A percentile compares a stretch with the other conserved stretches of the same genome.
phyloP scores from a whole-genome alignment of 1,139 yeast genomes.

The Geotrichum australiense region DNA sequence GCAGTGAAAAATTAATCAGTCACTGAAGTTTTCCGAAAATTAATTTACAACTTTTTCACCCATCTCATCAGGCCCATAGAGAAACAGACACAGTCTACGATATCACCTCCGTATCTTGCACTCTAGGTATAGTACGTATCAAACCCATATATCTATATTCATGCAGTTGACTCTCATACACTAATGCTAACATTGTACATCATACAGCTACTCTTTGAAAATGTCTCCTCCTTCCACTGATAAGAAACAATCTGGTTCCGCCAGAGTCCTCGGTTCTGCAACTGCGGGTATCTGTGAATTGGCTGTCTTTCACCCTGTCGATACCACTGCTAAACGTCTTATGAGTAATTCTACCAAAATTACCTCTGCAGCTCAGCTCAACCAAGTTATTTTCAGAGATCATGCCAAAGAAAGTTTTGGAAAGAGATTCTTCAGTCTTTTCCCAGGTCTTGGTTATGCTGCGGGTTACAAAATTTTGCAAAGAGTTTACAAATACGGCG shows the following conservation, averaged over 20 bases:
- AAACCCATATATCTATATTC: too few relatives aligned
- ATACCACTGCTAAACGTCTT: slow-evolving; percentile 93
- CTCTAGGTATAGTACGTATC: too few relatives aligned
- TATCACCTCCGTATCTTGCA: background rate
- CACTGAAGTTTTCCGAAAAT: too few relatives aligned
- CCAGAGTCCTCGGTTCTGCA: slow-evolving; percentile 94
- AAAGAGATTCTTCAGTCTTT: slow-evolving; percentile 69
- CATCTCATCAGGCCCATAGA: too few relatives aligned
- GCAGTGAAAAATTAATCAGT: too few relatives aligned
- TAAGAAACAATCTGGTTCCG: slow-evolving; percentile 80
- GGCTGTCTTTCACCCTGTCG: slow-evolving; percentile 97
- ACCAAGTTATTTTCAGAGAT: slow-evolving; percentile 79
- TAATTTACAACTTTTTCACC: too few relatives aligned
- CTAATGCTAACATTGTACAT: too few relatives aligned
- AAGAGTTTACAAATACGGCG: slow-evolving; percentile 97
- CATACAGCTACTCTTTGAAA: slow-evolving; percentile 9
- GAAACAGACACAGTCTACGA: background rate
- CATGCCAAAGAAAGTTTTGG: slow-evolving; percentile 67
- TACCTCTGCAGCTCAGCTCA: slow-evolving; percentile 56
- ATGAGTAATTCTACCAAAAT: slow-evolving; percentile 84
- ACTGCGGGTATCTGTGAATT: slow-evolving; percentile 96
- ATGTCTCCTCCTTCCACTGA: slow-evolving; percentile 52
- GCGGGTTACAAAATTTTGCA: slow-evolving; percentile 95
- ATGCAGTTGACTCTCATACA: too few relatives aligned
- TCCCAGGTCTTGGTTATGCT: slow-evolving; percentile 98